Conservation (phyloP, 352 stramenopile genomes). For the Phytophthora chlamydospora region DNA sequence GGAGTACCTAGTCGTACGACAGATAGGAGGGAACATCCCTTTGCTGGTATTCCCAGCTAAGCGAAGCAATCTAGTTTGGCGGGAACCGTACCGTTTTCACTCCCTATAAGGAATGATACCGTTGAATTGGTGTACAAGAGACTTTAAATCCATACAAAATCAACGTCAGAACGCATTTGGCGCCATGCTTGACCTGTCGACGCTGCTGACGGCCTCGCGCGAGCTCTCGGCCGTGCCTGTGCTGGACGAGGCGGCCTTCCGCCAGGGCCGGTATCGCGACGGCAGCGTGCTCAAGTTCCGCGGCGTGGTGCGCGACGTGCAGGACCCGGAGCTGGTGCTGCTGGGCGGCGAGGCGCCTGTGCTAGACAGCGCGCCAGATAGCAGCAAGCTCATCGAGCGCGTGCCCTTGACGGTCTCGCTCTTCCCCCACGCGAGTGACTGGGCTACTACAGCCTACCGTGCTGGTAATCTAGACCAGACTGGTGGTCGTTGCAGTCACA, state of each 20-base stretch:
- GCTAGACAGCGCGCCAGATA: slow-evolving; percentile 6
- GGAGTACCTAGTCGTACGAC: no score
- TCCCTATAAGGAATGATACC: no score
- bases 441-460: slow-evolving; percentile 47
- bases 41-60: no score
- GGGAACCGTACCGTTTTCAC: no score
- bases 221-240: slow-evolving; percentile 35
- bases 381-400: slow-evolving; percentile 56
- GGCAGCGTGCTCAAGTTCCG: slow-evolving; percentile 66
- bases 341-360: slow-evolving; percentile 19
- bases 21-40: no score
- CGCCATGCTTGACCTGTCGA: slow-evolving; percentile 25
- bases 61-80: no score
- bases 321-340: slow-evolving; percentile 74
- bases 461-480: not conserved
- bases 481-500: slow-evolving; percentile 19
- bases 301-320: slow-evolving; percentile 73
- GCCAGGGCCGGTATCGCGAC: slow-evolving; percentile 54
- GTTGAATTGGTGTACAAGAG: no score
- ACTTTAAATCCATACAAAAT: no score
- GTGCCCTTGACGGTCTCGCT: slow-evolving; percentile 66
- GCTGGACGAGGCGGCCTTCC: slow-evolving; percentile 58
- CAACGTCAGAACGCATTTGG: not conserved
- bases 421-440: slow-evolving; percentile 63
- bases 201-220: slow-evolving; percentile 3